These are phyloP conservation scores for Andrographis paniculata DNA, from an alignment of 305 asterid species.

Conservation along the genomic window DNA sequence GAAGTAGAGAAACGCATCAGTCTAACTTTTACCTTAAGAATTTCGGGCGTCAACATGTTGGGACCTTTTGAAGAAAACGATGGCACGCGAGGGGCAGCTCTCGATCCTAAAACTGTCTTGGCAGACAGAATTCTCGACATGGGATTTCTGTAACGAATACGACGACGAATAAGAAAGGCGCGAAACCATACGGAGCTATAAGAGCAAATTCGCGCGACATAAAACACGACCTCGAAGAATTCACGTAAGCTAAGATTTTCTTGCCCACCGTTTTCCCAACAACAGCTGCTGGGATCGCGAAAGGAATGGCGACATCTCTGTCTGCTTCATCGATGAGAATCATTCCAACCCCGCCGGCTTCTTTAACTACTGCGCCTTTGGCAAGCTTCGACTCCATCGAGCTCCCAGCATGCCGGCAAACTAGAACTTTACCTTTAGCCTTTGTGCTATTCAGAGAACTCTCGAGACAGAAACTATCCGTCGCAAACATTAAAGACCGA, in stretches of 20 bases:
- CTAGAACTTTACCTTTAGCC: conserved; percentile 69
- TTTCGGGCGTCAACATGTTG: conserved; percentile 65
- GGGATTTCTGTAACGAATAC: conserved; percentile 39
- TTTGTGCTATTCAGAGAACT: conserved; percentile 76
- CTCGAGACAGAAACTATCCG: conserved; percentile 78
- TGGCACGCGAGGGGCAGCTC: conserved; percentile 72
- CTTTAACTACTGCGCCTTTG: conserved; percentile 57
- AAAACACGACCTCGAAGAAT: conserved; percentile 71
- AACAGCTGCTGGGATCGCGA: conserved; percentile 75
- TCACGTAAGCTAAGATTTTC: conserved; percentile 64
- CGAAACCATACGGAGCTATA: conserved; percentile 9
- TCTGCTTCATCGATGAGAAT: conserved; percentile 76
- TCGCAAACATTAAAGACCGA: conserved; percentile 20
- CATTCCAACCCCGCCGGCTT: conserved; percentile 91
- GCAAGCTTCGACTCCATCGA: conserved; percentile 78
- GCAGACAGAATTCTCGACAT: conserved; percentile 59
- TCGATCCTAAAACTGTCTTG: conserved; percentile 66
- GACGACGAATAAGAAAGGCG: conserved; percentile 8
- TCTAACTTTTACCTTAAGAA: conserved; percentile 55
- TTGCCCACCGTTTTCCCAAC: conserved; percentile 53
- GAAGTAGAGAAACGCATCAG: too few species aligned
- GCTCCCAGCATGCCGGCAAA: conserved; percentile 77
- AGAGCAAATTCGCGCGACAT: conserved; percentile 11
- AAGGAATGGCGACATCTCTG: conserved; percentile 77
- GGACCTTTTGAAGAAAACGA: conserved; percentile 92